Evolutionary conservation across 352 stramenopile species (phyloP), one percentile per base, ranked within the genome.

Genomic region (Globisporangium irregulare): DNA sequence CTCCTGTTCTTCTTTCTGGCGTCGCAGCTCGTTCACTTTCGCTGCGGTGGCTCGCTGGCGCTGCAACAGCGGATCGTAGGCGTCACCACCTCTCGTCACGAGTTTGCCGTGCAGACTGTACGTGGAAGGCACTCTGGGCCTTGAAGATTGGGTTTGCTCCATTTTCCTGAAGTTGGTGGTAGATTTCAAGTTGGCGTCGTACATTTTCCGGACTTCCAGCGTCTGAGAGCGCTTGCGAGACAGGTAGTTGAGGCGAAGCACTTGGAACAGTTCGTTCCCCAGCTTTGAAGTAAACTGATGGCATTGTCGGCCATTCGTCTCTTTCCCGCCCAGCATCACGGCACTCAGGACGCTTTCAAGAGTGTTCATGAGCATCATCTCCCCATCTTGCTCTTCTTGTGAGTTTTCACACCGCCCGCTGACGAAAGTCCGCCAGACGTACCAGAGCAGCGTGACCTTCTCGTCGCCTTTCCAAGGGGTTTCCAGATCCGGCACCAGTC

Each of bases 381-480:
- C n/a, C 22, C n/a, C 20, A 38, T 12, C 18, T 29, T 64, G 22
- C 4, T 34, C 36, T 46, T 54, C 22, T 74, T 66, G 8, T 73
- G 41, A 24, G 51, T 15, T 18, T 69, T 81, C 56, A 22, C 55
- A 14, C 15, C 67, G 32, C 61, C 59, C 69, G 29, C 70, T 69
- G 14, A 62, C 36, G 29, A 78, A 73, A 53, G 73, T 72, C 34
- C 53, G 73, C 81, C 81, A 90, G 15, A 77, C 77, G 32, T 86
- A 71, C 81, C 79, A 90, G 1, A 90, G 66, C 18, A 90, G 46
- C 27, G 81, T 87, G 20, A 81, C 56, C 3, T 71, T 29, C 25
- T 74, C 6, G 24, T 76, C 66, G 6, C 68, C 61, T 64, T 77
- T 61, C 68, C 73, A 87, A 3, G 65, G 68, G 1, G 78, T 79